Conservation (phyloP, 495 filamentous ascomycete genomes). For the Viridothelium virens region DNA sequence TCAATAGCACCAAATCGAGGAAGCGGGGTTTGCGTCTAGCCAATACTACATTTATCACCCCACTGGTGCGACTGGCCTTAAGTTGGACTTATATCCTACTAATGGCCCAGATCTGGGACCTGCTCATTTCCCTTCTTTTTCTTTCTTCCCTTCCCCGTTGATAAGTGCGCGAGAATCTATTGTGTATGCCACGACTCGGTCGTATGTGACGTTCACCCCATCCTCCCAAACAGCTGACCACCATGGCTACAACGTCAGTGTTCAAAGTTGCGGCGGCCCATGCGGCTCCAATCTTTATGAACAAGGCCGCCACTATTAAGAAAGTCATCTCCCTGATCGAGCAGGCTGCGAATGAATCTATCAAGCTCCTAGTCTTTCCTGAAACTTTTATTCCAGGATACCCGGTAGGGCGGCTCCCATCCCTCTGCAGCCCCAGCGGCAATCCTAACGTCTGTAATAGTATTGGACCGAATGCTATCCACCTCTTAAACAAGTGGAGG, state of each 20-base stretch:
- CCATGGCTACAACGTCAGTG: not conserved
- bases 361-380: slow-evolving; percentile 42
- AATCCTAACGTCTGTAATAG: slow-evolving; percentile 11
- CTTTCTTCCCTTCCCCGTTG: too few relatives aligned
- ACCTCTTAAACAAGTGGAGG: slow-evolving; percentile 20
- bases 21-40: too few relatives aligned
- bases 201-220: too few relatives aligned
- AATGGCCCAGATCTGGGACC: too few relatives aligned
- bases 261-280: slow-evolving; percentile 38
- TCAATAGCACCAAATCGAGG: too few relatives aligned
- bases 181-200: too few relatives aligned
- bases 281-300: slow-evolving; percentile 39
- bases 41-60: too few relatives aligned
- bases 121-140: too few relatives aligned
- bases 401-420: slow-evolving; percentile 21
- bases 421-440: not conserved
- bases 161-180: too few relatives aligned
- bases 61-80: too few relatives aligned
- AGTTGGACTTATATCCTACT: too few relatives aligned
- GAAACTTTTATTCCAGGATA: slow-evolving; percentile 40
- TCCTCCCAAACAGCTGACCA: not conserved
- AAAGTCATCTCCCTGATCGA: slow-evolving; percentile 37
- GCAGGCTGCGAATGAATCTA: slow-evolving; percentile 31
- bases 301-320: slow-evolving; percentile 35
- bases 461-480: slow-evolving; percentile 25